Evolutionary conservation across 2,329 filamentous ascomycete genomes (phyloP).

Genomic region (Chaetomiaceae sp.): DNA sequence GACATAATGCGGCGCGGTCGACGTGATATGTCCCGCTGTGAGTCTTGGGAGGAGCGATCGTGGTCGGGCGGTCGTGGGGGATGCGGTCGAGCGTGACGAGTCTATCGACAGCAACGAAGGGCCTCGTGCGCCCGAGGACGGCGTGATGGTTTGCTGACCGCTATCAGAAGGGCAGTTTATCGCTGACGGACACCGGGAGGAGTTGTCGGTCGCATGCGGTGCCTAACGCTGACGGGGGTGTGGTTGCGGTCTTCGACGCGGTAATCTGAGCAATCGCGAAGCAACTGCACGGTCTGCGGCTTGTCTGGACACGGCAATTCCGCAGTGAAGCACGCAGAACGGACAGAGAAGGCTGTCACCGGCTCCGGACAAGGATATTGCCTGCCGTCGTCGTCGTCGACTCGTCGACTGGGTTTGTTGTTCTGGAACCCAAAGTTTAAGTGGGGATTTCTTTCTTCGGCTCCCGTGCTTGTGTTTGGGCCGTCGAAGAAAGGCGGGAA

Average conservation of each 20-base stretch:
- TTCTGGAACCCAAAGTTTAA: constrained; percentile 27
- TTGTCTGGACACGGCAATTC: constrained; percentile 17
- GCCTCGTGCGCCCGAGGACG: background rate
- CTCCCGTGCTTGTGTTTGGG: constrained; percentile 4
- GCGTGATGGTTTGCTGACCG: background rate
- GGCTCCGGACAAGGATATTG: constrained; percentile 19
- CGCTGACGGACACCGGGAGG: background rate
- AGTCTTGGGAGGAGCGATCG: background rate
- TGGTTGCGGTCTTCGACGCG: background rate
- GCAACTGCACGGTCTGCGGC: constrained; percentile 9
- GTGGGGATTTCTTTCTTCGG: constrained; percentile 23
- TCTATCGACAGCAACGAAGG: constrained; percentile 7
- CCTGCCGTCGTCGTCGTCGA: constrained; percentile 21
- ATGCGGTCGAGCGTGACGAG: constrained; percentile 6
- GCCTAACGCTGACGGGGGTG: background rate
- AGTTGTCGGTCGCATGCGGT: constrained; percentile 6
- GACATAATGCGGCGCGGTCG: constrained; percentile 40
- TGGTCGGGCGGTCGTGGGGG: background rate
- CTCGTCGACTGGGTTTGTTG: constrained; percentile 24
- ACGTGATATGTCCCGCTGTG: constrained; percentile 21
- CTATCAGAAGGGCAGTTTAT: background rate
- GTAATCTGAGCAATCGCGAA: background rate
- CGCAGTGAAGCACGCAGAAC: background rate
- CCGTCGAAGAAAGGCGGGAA: background rate
- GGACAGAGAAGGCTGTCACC: constrained; percentile 10